Conservation (phyloP, 768 basidiomycete species). For the Calvatia gigantea region DNA sequence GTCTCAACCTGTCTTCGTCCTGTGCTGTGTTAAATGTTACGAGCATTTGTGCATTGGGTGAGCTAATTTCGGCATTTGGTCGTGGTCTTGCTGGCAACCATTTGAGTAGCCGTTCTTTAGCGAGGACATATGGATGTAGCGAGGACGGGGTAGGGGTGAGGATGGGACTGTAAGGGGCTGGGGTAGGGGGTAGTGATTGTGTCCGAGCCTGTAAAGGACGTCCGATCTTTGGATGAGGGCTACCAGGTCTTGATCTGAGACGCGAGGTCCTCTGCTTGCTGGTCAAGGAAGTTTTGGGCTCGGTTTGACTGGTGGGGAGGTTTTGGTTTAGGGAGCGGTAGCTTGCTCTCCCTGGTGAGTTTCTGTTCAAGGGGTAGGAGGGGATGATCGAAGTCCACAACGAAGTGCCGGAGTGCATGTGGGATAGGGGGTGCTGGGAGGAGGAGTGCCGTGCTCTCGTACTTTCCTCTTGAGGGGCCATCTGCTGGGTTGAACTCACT, state of each 20-base stretch:
- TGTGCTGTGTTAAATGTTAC: slow-evolving; percentile 20
- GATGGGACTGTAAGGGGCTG: background rate
- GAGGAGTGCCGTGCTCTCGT: slow-evolving; percentile 16
- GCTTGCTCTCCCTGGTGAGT: background rate
- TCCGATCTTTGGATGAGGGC: no score
- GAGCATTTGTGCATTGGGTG: slow-evolving; percentile 18
- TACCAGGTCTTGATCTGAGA: no score
- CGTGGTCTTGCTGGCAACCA: slow-evolving; percentile 21
- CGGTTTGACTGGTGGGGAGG: background rate
- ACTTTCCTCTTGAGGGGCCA: slow-evolving; percentile 31
- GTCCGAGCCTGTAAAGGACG: background rate
- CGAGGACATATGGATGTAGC: slow-evolving; percentile 24
- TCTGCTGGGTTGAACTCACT: slow-evolving; percentile 37
- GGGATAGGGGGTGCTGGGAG: slow-evolving; percentile 31
- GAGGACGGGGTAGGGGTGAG: slow-evolving; percentile 17
- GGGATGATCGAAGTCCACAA: slow-evolving; percentile 21
- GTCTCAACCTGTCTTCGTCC: slow-evolving; percentile 16
- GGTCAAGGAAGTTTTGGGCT: background rate
- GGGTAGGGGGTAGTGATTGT: background rate
- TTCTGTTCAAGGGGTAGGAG: slow-evolving; percentile 11
- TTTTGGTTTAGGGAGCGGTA: background rate
- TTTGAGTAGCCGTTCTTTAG: slow-evolving; percentile 19
- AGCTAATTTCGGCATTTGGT: background rate
- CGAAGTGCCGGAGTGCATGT: slow-evolving; percentile 19
- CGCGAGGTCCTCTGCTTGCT: no score